Evolutionary conservation across 192 early-diverging fungal species (phyloP), one percentile per base, ranked within the genome.

Genomic region (Helicostylum pulchrum): DNA sequence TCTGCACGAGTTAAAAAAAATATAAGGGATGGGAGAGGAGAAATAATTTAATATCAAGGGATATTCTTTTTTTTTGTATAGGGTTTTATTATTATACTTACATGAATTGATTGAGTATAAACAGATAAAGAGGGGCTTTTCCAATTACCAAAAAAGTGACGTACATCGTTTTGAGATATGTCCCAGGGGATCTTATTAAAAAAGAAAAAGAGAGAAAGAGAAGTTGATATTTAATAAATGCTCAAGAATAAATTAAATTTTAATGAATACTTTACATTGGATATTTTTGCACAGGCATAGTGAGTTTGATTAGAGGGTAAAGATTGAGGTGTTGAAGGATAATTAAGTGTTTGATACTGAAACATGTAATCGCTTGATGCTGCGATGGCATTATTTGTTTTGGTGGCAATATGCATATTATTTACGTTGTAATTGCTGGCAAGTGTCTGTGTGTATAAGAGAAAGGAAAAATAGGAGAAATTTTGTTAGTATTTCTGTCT

Each of bases 111-210:
- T 59, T 83, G 83, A 8, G 72, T 61, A 46, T 80, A 73, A 17
- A 73, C 34, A 10, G 78, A 73, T 26, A 64, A 55, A 19, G 72
- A 62, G 5, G 83, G 81, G 17, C 73, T 55, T 23, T 76, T 76
- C 1, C 72, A 53, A 36, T 75, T 64, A 8, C 71, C 58, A 42
- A 85, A 78, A 55, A 85, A 83, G 4, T 53, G 44, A 8, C 45
- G 59, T 47, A 85, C 75, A 52, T 85, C 83, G 30, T 77, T 73
- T 51, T 80, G 68, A 17, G 83, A 85, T 21, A 81, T 69, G 65
- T 85, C 83, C 83, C 83, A 85, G n/a, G 83, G 83, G 23, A 85
- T 85, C 67, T 69, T 39, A 56, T 56, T 31, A 56, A 32, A 55
- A n/a, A n/a, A n/a, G n/a, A n/a, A n/a, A n/a, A n/a, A n/a, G n/a